Evolutionary conservation across 495 filamentous ascomycete species (phyloP).

Genomic region (Aspergillus coremiiformis): DNA sequence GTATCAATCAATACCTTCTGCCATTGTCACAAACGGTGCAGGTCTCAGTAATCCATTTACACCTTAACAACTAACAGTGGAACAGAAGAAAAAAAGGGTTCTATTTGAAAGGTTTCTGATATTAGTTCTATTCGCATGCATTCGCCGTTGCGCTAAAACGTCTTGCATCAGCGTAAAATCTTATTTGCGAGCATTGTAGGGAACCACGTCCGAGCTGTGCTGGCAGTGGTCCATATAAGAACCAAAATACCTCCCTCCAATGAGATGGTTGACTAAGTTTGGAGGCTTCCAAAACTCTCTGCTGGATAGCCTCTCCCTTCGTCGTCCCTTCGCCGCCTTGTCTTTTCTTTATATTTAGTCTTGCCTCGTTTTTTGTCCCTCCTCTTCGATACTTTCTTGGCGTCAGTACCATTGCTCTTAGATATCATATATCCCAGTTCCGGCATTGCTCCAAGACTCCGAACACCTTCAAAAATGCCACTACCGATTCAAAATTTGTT

Average conservation of each 20-base stretch:
- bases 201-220: slow-evolving; percentile 16
- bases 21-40: neutral
- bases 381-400: neutral
- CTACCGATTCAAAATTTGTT: neutral
- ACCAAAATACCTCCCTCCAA: neutral
- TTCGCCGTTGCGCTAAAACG: neutral
- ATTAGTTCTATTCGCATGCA: neutral
- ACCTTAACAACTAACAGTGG: neutral
- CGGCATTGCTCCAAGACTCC: neutral
- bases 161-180: neutral
- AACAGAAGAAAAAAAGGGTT: neutral
- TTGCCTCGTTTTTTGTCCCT: neutral
- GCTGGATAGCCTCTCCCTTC: too few species aligned
- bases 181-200: slow-evolving; percentile 7
- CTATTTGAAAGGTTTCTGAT: neutral
- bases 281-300: too few species aligned
- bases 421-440: neutral
- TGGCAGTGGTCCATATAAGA: slow-evolving; percentile 8
- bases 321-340: neutral
- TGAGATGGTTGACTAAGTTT: neutral
- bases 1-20: neutral
- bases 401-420: neutral
- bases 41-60: neutral
- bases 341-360: neutral
- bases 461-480: neutral